Conservation (phyloP, 129 eudicot genomes). For the Saposhnikovia divaricata region DNA sequence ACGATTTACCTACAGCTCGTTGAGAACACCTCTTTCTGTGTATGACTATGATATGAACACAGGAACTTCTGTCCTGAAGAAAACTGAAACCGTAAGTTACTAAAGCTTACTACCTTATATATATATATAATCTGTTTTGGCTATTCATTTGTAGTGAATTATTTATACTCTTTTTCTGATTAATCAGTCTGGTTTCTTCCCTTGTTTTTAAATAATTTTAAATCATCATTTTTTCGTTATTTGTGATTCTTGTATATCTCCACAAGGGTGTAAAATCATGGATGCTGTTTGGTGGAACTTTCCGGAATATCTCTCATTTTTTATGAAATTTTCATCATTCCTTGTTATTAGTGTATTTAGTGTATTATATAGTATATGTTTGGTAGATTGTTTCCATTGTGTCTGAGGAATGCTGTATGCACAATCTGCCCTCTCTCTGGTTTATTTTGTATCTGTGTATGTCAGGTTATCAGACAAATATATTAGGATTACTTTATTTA, state of each 20-base stretch:
- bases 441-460: not conserved
- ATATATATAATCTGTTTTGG: too few species aligned
- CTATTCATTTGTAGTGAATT: not conserved
- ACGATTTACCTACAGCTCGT: conserved; percentile 67
- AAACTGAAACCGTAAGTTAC: conserved; percentile 63
- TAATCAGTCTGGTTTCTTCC: not conserved
- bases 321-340: not conserved
- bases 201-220: not conserved
- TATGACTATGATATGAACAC: conserved; percentile 90
- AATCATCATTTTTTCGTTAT: not conserved
- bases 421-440: not conserved
- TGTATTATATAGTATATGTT: not conserved
- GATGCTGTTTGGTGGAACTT: not conserved
- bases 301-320: not conserved
- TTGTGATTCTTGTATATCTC: not conserved
- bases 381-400: not conserved
- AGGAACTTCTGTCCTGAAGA: conserved; percentile 80
- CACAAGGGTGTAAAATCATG: not conserved
- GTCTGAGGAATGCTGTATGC: not conserved
- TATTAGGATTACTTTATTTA: not conserved
- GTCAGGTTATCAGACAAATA: not conserved
- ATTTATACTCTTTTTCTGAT: not conserved
- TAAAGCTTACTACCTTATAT: not conserved
- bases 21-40: conserved; percentile 81
- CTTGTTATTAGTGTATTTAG: not conserved